Conservation (phyloP, 306 rosid species). For the Psophocarpus tetragonolobus region DNA sequence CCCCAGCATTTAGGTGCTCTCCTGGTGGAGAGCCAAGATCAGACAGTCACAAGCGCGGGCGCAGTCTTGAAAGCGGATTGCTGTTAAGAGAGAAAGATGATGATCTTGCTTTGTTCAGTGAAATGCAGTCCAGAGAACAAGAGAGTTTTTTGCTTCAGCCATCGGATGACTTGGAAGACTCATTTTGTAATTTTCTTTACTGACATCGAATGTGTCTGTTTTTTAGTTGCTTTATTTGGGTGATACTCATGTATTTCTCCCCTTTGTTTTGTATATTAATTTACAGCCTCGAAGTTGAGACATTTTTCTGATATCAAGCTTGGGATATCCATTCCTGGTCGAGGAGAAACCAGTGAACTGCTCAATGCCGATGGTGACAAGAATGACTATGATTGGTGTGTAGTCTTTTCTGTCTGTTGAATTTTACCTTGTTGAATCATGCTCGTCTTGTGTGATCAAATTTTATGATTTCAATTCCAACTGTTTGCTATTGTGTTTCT, state of each 20-base stretch:
- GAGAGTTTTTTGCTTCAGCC: conserved; percentile 75
- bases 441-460: neutral
- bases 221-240: conserved; percentile 24
- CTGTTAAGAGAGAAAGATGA: conserved; percentile 66
- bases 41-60: conserved; percentile 67
- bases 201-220: conserved; percentile 11
- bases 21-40: conserved; percentile 63
- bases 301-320: conserved; percentile 73
- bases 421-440: neutral
- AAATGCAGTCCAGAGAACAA: conserved; percentile 69
- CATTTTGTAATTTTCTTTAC: conserved; percentile 60
- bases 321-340: conserved; percentile 64
- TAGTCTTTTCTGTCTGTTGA: conserved; percentile 23
- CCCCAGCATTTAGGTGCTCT: conserved; percentile 77
- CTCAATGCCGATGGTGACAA: conserved; percentile 68
- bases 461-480: neutral
- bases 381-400: conserved; percentile 87
- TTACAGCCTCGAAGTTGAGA: conserved; percentile 64
- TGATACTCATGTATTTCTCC: conserved; percentile 30
- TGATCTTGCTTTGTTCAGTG: conserved; percentile 80
- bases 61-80: conserved; percentile 72
- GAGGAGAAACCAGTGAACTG: conserved; percentile 75
- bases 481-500: neutral
- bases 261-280: conserved; percentile 34
- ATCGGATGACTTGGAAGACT: conserved; percentile 67